phyloP scores from a whole-genome alignment of 2,329 filamentous ascomycete species.

The Phaeoacremonium minimum region DNA sequence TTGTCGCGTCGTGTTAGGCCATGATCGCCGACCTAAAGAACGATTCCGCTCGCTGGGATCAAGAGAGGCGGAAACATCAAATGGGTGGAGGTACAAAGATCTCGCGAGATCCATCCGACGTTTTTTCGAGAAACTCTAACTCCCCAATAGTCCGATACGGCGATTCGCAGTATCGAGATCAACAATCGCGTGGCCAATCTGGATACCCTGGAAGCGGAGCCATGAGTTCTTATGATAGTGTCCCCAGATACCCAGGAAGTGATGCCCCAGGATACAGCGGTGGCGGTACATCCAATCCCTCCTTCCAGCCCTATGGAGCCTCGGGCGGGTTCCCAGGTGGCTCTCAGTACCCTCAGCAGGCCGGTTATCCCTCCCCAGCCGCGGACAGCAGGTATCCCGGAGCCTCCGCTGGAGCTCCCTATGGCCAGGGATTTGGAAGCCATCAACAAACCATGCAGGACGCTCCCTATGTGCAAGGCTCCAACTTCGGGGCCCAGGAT shows the following conservation, averaged over 20 bases:
- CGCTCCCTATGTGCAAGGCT: too few relatives aligned
- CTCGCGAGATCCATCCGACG: conserved; percentile 44
- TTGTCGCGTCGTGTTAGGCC: conserved; percentile 33
- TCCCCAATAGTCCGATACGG: conserved; percentile 53
- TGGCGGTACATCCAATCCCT: conserved; percentile 5
- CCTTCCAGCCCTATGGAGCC: conserved; percentile 18
- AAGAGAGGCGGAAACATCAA: conserved; percentile 53
- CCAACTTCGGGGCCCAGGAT: not conserved
- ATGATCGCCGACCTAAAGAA: conserved; percentile 62
- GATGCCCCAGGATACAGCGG: conserved; percentile 43
- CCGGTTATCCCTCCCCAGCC: conserved; percentile 1
- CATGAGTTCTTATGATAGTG: conserved; percentile 26
- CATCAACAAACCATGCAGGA: too few relatives aligned
- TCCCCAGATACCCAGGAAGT: conserved; percentile 45
- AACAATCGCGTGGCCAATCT: conserved; percentile 15
- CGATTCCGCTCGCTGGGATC: conserved; percentile 58
- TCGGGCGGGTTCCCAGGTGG: conserved; percentile 11
- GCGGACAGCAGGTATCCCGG: conserved; percentile 7
- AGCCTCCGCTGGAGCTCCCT: conserved; percentile 1
- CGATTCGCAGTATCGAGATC: conserved; percentile 39
- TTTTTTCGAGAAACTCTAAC: conserved; percentile 54
- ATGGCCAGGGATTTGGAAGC: too few relatives aligned
- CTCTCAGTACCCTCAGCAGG: conserved; percentile 10
- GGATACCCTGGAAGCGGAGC: conserved; percentile 21
- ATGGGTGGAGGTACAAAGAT: conserved; percentile 54